Conservation (phyloP, 2,329 filamentous ascomycete species). For the Aspergillus hortae region DNA sequence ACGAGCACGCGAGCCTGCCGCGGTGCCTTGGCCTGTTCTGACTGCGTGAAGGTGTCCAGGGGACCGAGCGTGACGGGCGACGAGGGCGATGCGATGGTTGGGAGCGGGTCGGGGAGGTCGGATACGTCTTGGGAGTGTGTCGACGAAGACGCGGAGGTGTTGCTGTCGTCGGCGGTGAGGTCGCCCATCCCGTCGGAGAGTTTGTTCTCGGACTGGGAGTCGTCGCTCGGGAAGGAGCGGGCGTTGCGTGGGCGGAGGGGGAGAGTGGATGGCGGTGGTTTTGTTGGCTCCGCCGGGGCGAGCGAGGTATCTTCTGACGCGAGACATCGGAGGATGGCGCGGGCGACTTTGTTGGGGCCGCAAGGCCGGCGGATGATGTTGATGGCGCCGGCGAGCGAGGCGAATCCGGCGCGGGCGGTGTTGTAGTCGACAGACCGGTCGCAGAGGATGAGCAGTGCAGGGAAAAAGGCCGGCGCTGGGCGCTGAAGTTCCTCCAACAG, state of each 20-base stretch:
- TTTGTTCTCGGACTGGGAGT: background rate
- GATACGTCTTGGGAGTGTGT: constrained; percentile 3
- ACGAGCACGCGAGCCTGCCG: constrained; percentile 34
- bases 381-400: constrained; percentile 29
- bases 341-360: constrained; percentile 41
- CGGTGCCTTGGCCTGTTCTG: constrained; percentile 7
- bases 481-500: constrained; percentile 11
- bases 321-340: constrained; percentile 30
- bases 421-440: constrained; percentile 35
- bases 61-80: constrained; percentile 1
- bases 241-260: constrained; percentile 6
- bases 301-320: constrained; percentile 6
- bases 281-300: background rate
- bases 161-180: constrained; percentile 2
- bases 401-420: constrained; percentile 24
- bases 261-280: constrained; percentile 7
- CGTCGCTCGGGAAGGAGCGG: background rate
- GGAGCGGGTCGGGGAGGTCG: constrained; percentile 5
- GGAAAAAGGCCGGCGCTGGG: constrained; percentile 10
- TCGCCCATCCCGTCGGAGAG: constrained; percentile 4
- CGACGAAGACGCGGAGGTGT: constrained; percentile 1
- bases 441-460: constrained; percentile 37
- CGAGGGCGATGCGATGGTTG: constrained; percentile 7
- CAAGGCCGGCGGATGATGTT: constrained; percentile 39
- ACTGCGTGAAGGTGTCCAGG: background rate